phyloP scores from a whole-genome alignment of 768 basidiomycete species.

The Amanita thiersii region DNA sequence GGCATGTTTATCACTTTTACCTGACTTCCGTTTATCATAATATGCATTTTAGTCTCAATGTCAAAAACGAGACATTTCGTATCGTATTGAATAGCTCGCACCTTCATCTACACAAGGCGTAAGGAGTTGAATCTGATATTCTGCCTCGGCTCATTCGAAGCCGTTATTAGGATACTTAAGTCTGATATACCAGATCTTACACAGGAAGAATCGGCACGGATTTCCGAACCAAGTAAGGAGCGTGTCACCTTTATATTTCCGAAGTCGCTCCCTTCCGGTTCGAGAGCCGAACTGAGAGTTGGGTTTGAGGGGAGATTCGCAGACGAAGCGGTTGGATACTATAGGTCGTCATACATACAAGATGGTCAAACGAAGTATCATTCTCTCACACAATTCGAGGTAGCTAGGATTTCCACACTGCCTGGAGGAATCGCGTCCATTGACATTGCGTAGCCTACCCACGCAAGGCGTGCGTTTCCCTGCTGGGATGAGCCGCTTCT shows the following conservation, averaged over 20 bases:
- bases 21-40: background rate
- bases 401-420: conserved; percentile 14
- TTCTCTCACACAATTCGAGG: conserved; percentile 86
- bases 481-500: conserved; percentile 92
- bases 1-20: conserved; percentile 29
- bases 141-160: no score
- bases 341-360: conserved; percentile 55
- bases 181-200: no score
- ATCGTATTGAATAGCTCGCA: conserved; percentile 60
- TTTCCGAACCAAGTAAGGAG: conserved; percentile 59
- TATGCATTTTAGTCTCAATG: conserved; percentile 40
- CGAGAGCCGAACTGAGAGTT: conserved; percentile 63
- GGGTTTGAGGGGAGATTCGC: conserved; percentile 62
- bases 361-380: conserved; percentile 60
- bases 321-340: conserved; percentile 75
- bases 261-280: conserved; percentile 47
- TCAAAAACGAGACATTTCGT: conserved; percentile 49
- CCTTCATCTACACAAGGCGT: conserved; percentile 49
- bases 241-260: conserved; percentile 61
- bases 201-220: no score
- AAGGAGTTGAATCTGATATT: no score
- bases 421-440: conserved; percentile 1
- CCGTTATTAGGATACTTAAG: no score
- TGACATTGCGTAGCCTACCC: conserved; percentile 54
- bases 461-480: conserved; percentile 74